Evolutionary conservation across 768 basidiomycete species (phyloP), one percentile per base, ranked within the genome.

Genomic region (Hericium rajendrae): DNA sequence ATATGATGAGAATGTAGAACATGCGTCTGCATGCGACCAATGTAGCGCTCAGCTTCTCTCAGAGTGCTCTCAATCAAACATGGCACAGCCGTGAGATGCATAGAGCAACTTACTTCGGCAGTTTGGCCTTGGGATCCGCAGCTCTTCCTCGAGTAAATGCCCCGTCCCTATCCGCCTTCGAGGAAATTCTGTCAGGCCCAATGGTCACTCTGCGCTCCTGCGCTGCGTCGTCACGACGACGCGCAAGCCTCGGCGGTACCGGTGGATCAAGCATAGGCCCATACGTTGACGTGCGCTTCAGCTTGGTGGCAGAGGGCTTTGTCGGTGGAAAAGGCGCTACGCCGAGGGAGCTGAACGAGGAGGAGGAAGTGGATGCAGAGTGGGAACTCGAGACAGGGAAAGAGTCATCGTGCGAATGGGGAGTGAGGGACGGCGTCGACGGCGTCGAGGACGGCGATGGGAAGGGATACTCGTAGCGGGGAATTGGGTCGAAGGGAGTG

Each of bases 391-490:
- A 41, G 15, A 26, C 6, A 32, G 32, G 32, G 32, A 32, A 32
- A 8, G 32, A 4, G 32, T 32, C 32, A 10, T 32, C 32, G 32
- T 32, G 6, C 6, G 32, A 32, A 20, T 18, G 6, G 39, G 41
- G 18, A 2, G 41, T 18, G 53, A 41, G 11, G 53, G 53, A 13
- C n/a, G 38, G 10, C 20, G 51, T 38, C 26, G 16, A n/a, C 22
- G 16, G 18, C 38, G 53, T 6, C 43, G 10, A 22, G 11, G 54
- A 12, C 9, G 54, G 54, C n/a, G 54, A 28, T 6, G 54, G 54
- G 48, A 48, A 55, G 13, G 54, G 54, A 43, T 55, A 55, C 28
- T 55, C 54, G 54, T 41, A 55, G 54, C 54, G 54, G 12, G 54
- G 54, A 43, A 38, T 41, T 16, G 54, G 54, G 48, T 55, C 54